Evolutionary conservation across 768 basidiomycete genomes (phyloP).

Genomic region (Mycena crocata): DNA sequence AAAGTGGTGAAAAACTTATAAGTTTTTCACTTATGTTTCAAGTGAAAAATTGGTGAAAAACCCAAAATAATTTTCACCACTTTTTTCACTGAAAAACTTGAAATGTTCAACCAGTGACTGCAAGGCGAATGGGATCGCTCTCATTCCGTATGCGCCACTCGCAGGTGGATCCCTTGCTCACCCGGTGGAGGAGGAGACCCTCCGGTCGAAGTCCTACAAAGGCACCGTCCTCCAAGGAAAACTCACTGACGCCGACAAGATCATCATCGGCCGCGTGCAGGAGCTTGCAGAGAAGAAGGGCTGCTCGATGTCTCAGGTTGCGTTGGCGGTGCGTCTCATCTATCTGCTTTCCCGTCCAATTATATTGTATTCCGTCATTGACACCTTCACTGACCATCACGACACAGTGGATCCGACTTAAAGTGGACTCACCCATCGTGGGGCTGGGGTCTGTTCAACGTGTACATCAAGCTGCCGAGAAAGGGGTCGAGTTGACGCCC

Average conservation of each 20-base stretch:
- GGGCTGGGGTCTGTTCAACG: conserved; percentile 37
- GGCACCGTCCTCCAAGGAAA: conserved; percentile 35
- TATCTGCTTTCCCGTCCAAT: no score
- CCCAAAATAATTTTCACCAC: no score
- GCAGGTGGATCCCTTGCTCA: conserved; percentile 51
- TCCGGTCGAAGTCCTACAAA: conserved; percentile 26
- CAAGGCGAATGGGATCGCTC: conserved; percentile 60
- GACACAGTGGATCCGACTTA: conserved; percentile 47
- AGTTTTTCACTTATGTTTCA: no score
- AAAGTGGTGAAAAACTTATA: no score
- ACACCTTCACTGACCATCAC: not conserved
- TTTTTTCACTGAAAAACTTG: no score
- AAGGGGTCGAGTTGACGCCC: conserved; percentile 45
- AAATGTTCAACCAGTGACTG: no score
- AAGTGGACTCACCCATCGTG: conserved; percentile 49
- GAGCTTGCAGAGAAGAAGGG: conserved; percentile 55
- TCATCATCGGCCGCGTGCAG: conserved; percentile 52
- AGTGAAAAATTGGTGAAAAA: no score
- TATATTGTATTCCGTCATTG: not conserved
- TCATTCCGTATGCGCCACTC: conserved; percentile 65
- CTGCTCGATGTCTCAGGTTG: conserved; percentile 57
- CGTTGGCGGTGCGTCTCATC: conserved; percentile 47
- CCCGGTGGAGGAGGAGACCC: conserved; percentile 43
- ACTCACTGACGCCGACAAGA: conserved; percentile 41
- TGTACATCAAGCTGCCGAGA: conserved; percentile 34